phyloP scores from a whole-genome alignment of 768 basidiomycete genomes.

The Pholiota conissans region DNA sequence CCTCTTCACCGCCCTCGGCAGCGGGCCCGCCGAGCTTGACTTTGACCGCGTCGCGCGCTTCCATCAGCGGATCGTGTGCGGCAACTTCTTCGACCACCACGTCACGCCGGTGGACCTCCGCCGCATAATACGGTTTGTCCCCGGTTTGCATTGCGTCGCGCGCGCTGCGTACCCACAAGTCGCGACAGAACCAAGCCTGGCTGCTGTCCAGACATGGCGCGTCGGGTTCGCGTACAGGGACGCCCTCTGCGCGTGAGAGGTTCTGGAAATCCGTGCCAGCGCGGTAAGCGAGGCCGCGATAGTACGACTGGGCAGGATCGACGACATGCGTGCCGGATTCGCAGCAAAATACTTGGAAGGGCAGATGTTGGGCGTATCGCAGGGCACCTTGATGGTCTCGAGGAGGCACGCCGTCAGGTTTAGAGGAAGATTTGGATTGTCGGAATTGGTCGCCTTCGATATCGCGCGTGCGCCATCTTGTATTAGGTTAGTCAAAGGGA shows the following conservation, averaged over 20 bases:
- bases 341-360: constrained; percentile 99
- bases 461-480: constrained; percentile 94
- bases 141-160: constrained; percentile 68
- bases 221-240: constrained; percentile 65
- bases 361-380: constrained; percentile 89
- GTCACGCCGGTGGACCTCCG: constrained; percentile 28
- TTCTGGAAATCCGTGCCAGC: constrained; percentile 84
- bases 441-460: constrained; percentile 98
- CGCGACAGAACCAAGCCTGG: constrained; percentile 98
- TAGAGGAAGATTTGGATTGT: constrained; percentile 91
- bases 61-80: constrained; percentile 31
- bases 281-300: constrained; percentile 84
- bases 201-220: constrained; percentile 92
- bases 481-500: background rate
- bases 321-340: constrained; percentile 97
- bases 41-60: constrained; percentile 32
- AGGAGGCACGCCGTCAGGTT: constrained; percentile 88
- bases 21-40: constrained; percentile 32
- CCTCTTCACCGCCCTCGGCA: constrained; percentile 30
- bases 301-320: constrained; percentile 95
- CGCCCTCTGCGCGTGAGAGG: constrained; percentile 58
- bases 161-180: constrained; percentile 92
- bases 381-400: constrained; percentile 79
- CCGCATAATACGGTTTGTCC: constrained; percentile 40
- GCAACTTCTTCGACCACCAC: constrained; percentile 35